Conservation (phyloP, 1,284 basidiomycete genomes). For the Cronartium quercuum region DNA sequence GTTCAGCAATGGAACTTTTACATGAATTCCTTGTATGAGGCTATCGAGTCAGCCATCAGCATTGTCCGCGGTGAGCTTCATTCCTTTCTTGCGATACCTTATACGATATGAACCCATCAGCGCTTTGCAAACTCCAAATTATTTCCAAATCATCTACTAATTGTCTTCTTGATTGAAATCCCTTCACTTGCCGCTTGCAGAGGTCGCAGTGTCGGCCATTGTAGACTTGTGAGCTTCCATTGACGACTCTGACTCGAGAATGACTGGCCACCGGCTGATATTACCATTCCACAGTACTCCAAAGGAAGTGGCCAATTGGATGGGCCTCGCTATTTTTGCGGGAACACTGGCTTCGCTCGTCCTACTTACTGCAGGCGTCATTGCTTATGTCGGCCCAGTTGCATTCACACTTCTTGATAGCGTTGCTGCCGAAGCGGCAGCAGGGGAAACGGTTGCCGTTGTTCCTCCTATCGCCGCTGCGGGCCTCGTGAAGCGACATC, state of each 20-base stretch:
- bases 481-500: conserved; percentile 19
- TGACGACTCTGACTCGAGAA: neutral
- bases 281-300: conserved; percentile 7
- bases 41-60: conserved; percentile 14
- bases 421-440: neutral
- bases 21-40: conserved; percentile 35
- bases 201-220: conserved; percentile 12
- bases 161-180: neutral
- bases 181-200: neutral
- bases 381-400: neutral
- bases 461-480: neutral
- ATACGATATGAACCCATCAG: neutral
- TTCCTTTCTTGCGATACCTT: neutral
- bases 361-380: neutral
- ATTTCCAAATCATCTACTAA: neutral
- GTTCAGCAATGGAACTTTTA: conserved; percentile 37
- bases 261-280: neutral
- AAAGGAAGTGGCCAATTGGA: conserved; percentile 24
- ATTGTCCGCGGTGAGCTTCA: conserved; percentile 28
- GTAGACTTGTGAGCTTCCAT: conserved; percentile 13
- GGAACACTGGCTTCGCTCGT: conserved; percentile 19
- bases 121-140: neutral
- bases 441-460: neutral
- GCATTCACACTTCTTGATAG: neutral
- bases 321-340: conserved; percentile 12